These are phyloP conservation scores for Penicillium flavigenum DNA, from an alignment of 495 filamentous ascomycete genomes.

Conservation along the genomic window DNA sequence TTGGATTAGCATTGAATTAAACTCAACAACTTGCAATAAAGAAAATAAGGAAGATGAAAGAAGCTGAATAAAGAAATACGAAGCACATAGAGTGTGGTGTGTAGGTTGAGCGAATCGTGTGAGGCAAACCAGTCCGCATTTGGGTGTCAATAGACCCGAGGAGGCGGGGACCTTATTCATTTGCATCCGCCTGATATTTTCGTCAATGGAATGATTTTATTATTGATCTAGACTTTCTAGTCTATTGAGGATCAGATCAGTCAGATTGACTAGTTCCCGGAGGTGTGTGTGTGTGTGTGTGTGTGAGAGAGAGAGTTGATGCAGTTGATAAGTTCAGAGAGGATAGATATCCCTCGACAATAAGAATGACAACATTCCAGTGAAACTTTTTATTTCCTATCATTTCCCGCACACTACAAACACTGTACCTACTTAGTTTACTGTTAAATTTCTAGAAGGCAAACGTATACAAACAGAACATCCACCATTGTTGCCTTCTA, in stretches of 20 bases:
- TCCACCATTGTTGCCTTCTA: too few species aligned
- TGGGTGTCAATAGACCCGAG: conserved; percentile 5
- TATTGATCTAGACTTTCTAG: not conserved
- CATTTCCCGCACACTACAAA: too few species aligned
- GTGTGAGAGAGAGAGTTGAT: not conserved
- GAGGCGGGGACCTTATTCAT: conserved; percentile 6
- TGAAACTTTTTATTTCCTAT: too few species aligned
- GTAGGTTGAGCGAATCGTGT: conserved; percentile 1
- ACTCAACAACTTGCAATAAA: conserved; percentile 1
- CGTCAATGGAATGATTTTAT: not conserved
- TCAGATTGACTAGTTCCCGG: too few species aligned
- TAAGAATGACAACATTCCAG: not conserved
- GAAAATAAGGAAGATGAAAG: conserved; percentile 1
- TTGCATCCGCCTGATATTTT: not conserved
- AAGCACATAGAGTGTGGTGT: not conserved
- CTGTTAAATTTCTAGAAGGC: too few species aligned
- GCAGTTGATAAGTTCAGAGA: not conserved
- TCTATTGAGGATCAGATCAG: not conserved
- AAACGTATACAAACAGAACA: too few species aligned
- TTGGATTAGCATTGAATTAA: not conserved
- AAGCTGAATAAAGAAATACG: not conserved
- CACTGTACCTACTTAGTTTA: too few species aligned
- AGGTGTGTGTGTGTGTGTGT: too few species aligned
- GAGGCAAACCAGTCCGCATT: conserved; percentile 4
- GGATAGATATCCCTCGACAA: not conserved